These are phyloP conservation scores for Quercus suber DNA, from an alignment of 306 rosid species.

Conservation along the genomic window DNA sequence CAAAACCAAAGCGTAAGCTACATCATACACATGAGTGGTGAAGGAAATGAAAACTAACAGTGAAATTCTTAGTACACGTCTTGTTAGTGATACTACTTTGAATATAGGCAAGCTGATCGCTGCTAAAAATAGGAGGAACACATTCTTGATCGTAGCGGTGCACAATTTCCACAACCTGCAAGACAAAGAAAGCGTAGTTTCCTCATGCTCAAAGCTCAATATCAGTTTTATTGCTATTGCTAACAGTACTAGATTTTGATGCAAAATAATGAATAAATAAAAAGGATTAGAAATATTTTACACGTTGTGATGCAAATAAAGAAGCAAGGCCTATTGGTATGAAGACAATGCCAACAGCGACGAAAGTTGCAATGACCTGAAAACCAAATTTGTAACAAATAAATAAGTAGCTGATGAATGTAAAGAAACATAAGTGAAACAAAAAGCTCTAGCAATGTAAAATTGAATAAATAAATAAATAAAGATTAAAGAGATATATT, in stretches of 20 bases:
- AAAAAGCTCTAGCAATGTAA: background rate
- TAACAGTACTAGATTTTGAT: background rate
- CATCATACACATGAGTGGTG: background rate
- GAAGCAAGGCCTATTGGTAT: slow-evolving; percentile 74
- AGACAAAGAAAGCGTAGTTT: slow-evolving; percentile 8
- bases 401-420: background rate
- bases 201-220: background rate
- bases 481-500: background rate
- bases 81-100: slow-evolving; percentile 44
- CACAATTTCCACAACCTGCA: slow-evolving; percentile 66
- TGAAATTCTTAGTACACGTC: slow-evolving; percentile 52
- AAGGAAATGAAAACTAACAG: slow-evolving; percentile 48
- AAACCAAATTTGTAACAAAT: background rate
- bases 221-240: background rate
- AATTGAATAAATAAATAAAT: background rate
- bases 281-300: slow-evolving; percentile 22
- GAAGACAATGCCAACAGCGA: slow-evolving; percentile 56
- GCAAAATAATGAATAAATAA: background rate
- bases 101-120: slow-evolving; percentile 39
- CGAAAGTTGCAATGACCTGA: slow-evolving; percentile 66
- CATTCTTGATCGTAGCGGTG: slow-evolving; percentile 60
- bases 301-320: slow-evolving; percentile 66
- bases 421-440: background rate
- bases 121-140: slow-evolving; percentile 33
- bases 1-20: background rate